Conservation (phyloP, 768 basidiomycete species). For the Russula compacta region DNA sequence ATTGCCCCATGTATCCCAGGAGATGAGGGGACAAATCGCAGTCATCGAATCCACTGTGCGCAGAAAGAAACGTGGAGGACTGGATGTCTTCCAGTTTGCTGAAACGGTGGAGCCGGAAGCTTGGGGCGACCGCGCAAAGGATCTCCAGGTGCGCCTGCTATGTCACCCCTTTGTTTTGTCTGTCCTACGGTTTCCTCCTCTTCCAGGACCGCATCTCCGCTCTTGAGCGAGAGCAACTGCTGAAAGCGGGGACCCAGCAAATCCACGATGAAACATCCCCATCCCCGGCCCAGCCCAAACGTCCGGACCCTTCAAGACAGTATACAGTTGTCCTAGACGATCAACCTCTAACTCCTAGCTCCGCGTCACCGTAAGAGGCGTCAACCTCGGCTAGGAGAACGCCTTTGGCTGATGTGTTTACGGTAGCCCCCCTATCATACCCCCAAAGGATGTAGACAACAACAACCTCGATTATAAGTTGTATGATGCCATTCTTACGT, state of each 20-base stretch:
- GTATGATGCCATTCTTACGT: slow-evolving; percentile 53
- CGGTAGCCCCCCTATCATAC: slow-evolving; percentile 47
- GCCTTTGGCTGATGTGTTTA: not conserved
- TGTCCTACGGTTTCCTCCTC: not conserved
- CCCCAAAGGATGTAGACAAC: slow-evolving; percentile 38
- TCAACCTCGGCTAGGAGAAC: not conserved
- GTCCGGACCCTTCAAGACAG: slow-evolving; percentile 13
- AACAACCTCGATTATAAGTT: slow-evolving; percentile 43
- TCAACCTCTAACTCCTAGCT: not conserved
- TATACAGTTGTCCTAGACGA: slow-evolving; percentile 17
- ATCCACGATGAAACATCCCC: not conserved
- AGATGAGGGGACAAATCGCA: slow-evolving; percentile 21
- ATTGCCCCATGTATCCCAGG: slow-evolving; percentile 6
- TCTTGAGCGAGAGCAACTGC: slow-evolving; percentile 20
- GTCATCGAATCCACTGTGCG: slow-evolving; percentile 55
- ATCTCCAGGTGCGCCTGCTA: slow-evolving; percentile 47
- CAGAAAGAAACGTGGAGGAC: slow-evolving; percentile 42
- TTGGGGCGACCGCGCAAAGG: slow-evolving; percentile 57
- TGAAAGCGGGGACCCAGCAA: not conserved
- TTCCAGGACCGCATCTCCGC: slow-evolving; percentile 22
- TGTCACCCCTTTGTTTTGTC: not conserved
- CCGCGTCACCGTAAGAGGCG: slow-evolving; percentile 24
- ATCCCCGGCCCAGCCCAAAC: slow-evolving; percentile 1
- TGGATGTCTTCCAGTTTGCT: slow-evolving; percentile 71
- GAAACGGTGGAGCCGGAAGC: slow-evolving; percentile 63